These are phyloP conservation scores for Suhomyces taliae DNA, from an alignment of 1,139 yeast species.

Conservation along the genomic window DNA sequence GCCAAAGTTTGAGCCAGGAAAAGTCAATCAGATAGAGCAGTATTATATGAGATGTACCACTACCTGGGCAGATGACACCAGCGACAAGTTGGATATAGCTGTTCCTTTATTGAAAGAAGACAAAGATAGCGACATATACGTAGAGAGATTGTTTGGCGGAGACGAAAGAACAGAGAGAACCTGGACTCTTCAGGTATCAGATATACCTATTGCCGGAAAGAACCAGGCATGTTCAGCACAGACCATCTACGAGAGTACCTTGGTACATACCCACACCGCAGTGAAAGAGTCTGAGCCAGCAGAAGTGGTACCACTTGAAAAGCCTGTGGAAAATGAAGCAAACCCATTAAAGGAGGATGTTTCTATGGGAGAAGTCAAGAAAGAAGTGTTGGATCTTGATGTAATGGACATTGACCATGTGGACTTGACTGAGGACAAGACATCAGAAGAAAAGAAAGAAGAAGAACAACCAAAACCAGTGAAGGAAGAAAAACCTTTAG, in stretches of 20 bases:
- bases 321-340: not conserved
- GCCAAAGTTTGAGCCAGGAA: constrained; percentile 52
- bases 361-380: not conserved
- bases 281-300: constrained; percentile 11
- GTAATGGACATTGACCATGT: constrained; percentile 11
- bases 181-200: constrained; percentile 73
- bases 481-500: not conserved
- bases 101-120: constrained; percentile 25
- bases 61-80: constrained; percentile 36
- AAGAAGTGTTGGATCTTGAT: constrained; percentile 2
- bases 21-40: constrained; percentile 51
- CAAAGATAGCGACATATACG: constrained; percentile 22
- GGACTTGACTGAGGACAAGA: constrained; percentile 6
- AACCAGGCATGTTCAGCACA: constrained; percentile 61
- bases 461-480: not conserved
- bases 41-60: constrained; percentile 47
- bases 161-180: constrained; percentile 25
- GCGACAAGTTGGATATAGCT: constrained; percentile 27
- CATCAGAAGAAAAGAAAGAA: constrained; percentile 2
- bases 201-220: constrained; percentile 89
- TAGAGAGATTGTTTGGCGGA: constrained; percentile 34
- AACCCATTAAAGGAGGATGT: not conserved
- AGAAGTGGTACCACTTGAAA: not conserved
- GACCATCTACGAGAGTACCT: constrained; percentile 65
- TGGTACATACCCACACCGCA: constrained; percentile 46